Percentiles rank a stretch among this genome's conserved stretches.
Evolutionary conservation across 1,139 yeast species (phyloP).

Genomic region (Eremothecium coryli): DNA sequence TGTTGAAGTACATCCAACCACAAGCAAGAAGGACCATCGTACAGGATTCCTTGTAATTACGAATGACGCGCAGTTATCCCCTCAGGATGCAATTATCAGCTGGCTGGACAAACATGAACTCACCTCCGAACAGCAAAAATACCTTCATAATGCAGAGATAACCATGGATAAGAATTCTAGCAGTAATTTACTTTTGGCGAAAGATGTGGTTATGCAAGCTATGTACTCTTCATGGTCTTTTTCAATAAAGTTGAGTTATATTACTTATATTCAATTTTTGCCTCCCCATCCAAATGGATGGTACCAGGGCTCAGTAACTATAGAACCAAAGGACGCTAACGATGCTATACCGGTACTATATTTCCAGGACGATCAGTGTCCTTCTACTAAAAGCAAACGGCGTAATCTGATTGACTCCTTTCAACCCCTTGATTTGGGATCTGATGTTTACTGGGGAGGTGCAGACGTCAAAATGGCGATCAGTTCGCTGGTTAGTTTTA

Average conservation of each 20-base stretch:
- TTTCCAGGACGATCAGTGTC: constrained; percentile 84
- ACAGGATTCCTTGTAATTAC: constrained; percentile 65
- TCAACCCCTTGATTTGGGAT: constrained; percentile 60
- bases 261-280: constrained; percentile 75
- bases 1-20: constrained; percentile 75
- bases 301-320: constrained; percentile 83
- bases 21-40: constrained; percentile 63
- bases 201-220: constrained; percentile 13
- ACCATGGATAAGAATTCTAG: constrained; percentile 7
- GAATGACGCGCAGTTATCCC: constrained; percentile 34
- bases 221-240: constrained; percentile 19
- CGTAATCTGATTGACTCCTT: constrained; percentile 47
- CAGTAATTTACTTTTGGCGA: constrained; percentile 9
- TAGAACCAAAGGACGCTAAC: constrained; percentile 56
- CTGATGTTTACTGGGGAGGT: constrained; percentile 83
- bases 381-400: constrained; percentile 59
- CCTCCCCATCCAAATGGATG: constrained; percentile 69
- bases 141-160: constrained; percentile 18
- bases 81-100: constrained; percentile 53
- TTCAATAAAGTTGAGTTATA: constrained; percentile 18
- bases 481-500: constrained; percentile 47
- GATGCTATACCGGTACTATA: constrained; percentile 72
- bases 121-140: constrained; percentile 20
- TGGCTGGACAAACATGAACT: constrained; percentile 65
- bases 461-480: constrained; percentile 56